These are phyloP conservation scores for Emmonsia crescens DNA, from an alignment of 2,329 filamentous ascomycete genomes.

Conservation along the genomic window DNA sequence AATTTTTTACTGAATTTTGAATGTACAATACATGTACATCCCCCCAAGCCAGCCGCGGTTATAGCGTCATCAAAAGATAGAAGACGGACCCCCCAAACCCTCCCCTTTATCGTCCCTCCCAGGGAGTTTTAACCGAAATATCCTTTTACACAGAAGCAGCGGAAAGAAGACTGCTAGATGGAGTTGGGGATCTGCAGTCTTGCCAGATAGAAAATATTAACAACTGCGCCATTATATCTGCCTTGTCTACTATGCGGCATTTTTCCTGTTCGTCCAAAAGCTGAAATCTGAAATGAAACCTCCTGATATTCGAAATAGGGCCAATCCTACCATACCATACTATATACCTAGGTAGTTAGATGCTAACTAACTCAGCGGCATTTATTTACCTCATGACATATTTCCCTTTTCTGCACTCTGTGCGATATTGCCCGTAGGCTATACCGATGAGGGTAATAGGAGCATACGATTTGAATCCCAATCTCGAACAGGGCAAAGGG, in stretches of 20 bases:
- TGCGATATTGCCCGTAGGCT: too few relatives aligned
- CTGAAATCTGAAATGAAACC: background rate
- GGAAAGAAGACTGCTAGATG: too few relatives aligned
- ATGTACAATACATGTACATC: too few relatives aligned
- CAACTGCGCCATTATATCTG: background rate
- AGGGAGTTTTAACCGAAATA: background rate
- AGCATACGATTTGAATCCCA: too few relatives aligned
- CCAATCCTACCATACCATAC: background rate
- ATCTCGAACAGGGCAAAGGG: too few relatives aligned
- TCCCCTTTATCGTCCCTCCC: background rate
- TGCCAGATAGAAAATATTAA: too few relatives aligned
- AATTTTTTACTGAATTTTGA: background rate
- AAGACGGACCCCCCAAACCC: too few relatives aligned
- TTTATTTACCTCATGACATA: background rate
- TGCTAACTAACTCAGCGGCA: background rate
- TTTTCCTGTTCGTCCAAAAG: background rate
- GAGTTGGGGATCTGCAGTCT: too few relatives aligned
- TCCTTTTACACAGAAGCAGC: too few relatives aligned
- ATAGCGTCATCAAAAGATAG: too few relatives aligned
- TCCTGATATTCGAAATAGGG: background rate
- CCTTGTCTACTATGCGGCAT: background rate
- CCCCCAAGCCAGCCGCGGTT: too few relatives aligned
- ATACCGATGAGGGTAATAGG: too few relatives aligned
- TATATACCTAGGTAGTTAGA: background rate
- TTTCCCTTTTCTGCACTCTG: background rate